Conservation (phyloP, 371 early-diverging fungal genomes). For the Mortierella polycephala region DNA sequence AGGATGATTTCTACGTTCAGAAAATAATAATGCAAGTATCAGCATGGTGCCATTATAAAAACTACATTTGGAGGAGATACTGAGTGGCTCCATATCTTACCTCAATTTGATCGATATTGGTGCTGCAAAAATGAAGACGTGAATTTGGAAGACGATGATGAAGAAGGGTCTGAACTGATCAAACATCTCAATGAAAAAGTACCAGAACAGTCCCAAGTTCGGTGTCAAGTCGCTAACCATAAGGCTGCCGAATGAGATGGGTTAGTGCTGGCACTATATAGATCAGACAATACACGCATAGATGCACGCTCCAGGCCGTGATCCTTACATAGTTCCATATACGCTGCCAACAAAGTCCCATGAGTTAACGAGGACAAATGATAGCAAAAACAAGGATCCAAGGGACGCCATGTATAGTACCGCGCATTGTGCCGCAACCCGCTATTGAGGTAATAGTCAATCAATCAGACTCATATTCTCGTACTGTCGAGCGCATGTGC, state of each 20-base stretch:
- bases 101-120: constrained; percentile 81
- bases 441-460: constrained; percentile 25
- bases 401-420: constrained; percentile 56
- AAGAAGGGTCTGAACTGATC: constrained; percentile 96
- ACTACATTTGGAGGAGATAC: neutral
- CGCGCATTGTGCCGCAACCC: constrained; percentile 16
- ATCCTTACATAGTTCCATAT: constrained; percentile 82
- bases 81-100: constrained; percentile 51
- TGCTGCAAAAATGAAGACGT: constrained; percentile 82
- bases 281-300: neutral
- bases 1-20: constrained; percentile 72
- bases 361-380: constrained; percentile 69
- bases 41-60: neutral
- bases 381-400: constrained; percentile 61
- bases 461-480: neutral
- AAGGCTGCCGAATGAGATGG: constrained; percentile 36
- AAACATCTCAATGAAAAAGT: constrained; percentile 98
- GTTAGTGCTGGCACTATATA: neutral
- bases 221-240: constrained; percentile 89
- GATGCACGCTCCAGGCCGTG: neutral
- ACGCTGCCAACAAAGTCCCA: constrained; percentile 78
- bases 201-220: constrained; percentile 97
- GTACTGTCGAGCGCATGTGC: neutral
- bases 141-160: constrained; percentile 90
- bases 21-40: neutral